Percentiles rank a stretch among this genome's conserved stretches.
These are phyloP conservation scores for Suillus spraguei DNA, from an alignment of 768 basidiomycete species.

Conservation along the genomic window DNA sequence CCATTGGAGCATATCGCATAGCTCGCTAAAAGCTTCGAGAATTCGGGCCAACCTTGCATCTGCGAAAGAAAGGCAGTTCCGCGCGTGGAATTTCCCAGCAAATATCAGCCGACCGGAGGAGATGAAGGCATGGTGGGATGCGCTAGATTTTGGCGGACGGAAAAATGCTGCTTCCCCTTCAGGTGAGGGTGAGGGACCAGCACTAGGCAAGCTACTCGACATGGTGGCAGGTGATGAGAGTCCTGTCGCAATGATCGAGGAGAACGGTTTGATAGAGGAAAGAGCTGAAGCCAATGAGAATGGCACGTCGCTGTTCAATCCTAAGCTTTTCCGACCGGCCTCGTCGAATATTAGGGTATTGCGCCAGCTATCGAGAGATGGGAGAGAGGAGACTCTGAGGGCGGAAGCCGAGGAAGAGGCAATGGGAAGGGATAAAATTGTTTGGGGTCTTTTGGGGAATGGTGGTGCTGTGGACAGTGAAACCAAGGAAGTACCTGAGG, in stretches of 20 bases:
- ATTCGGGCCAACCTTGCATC: slow-evolving; percentile 39
- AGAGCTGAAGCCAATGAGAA: not conserved
- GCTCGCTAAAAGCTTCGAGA: slow-evolving; percentile 32
- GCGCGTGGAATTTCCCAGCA: slow-evolving; percentile 50
- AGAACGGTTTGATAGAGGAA: slow-evolving; percentile 5
- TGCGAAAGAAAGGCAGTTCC: slow-evolving; percentile 46
- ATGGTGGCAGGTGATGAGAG: not conserved
- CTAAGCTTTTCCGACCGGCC: slow-evolving; percentile 39
- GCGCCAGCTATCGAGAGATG: slow-evolving; percentile 49
- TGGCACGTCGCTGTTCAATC: slow-evolving; percentile 17
- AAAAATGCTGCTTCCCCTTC: not conserved
- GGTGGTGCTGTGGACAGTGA: not conserved
- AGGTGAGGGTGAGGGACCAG: slow-evolving; percentile 9
- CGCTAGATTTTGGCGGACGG: slow-evolving; percentile 30
- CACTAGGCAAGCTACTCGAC: not conserved
- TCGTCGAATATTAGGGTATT: slow-evolving; percentile 39
- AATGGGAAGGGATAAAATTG: slow-evolving; percentile 49
- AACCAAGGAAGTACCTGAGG: slow-evolving; percentile 1
- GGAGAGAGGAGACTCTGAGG: slow-evolving; percentile 43
- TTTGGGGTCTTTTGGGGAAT: slow-evolving; percentile 32
- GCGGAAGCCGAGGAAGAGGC: slow-evolving; percentile 34
- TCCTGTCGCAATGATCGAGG: not conserved
- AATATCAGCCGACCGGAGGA: slow-evolving; percentile 37
- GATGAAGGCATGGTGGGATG: slow-evolving; percentile 35
- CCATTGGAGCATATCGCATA: slow-evolving; percentile 55